Percentiles rank a stretch among this genome's conserved stretches.
phyloP scores from a whole-genome alignment of 2,329 filamentous ascomycete species.

The Aspergillus persii region DNA sequence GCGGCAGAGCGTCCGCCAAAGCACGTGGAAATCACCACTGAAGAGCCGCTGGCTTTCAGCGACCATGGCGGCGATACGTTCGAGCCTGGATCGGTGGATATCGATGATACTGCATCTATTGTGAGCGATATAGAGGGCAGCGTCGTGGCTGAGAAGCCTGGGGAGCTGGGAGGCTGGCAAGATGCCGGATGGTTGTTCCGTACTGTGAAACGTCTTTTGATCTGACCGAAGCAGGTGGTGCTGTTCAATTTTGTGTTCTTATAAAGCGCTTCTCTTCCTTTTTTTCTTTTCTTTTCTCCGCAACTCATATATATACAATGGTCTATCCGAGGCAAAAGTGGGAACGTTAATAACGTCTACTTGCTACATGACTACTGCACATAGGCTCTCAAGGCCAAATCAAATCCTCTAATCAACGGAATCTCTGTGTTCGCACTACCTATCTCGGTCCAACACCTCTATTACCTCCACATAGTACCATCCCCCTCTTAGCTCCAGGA shows the following conservation, averaged over 20 bases:
- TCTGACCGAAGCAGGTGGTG: constrained; percentile 15
- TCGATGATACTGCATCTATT: constrained; percentile 21
- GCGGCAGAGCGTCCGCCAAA: neutral
- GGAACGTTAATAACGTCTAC: neutral
- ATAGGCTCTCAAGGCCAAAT: neutral
- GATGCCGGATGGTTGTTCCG: constrained; percentile 59
- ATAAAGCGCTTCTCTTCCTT: too few species aligned
- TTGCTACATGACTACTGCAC: neutral
- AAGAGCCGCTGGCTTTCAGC: neutral
- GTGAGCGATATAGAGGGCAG: constrained; percentile 28
- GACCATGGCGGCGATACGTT: constrained; percentile 6
- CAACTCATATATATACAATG: neutral
- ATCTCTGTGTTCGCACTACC: neutral
- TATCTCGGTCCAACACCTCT: neutral
- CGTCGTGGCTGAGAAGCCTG: constrained; percentile 33
- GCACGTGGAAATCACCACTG: neutral
- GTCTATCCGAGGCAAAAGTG: neutral
- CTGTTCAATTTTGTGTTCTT: neutral
- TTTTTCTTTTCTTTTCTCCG: too few species aligned
- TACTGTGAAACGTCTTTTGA: constrained; percentile 44
- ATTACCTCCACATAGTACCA: neutral
- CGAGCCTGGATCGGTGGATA: constrained; percentile 18
- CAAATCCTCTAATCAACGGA: neutral
- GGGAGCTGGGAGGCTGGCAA: constrained; percentile 52
- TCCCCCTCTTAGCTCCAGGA: neutral